Conservation (phyloP, 2,329 filamentous ascomycete genomes). For the Diaporthe vaccinii region DNA sequence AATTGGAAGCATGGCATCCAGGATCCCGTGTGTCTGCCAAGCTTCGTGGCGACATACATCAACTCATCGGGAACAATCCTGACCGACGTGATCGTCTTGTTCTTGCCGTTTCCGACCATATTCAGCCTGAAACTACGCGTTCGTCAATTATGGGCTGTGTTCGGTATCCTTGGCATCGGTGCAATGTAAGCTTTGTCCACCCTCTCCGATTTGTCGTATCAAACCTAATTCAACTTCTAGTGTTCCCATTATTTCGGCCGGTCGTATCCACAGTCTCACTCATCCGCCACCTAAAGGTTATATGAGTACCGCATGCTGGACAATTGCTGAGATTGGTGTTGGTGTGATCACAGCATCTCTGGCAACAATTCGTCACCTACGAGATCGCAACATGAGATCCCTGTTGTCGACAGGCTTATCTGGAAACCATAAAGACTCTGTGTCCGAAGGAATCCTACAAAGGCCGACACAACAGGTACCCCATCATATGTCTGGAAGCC, state of each 20-base stretch:
- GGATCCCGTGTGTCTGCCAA: neutral
- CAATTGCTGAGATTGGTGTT: slow-evolving; percentile 16
- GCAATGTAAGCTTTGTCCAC: slow-evolving; percentile 9
- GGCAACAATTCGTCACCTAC: slow-evolving; percentile 9
- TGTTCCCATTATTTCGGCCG: slow-evolving; percentile 6
- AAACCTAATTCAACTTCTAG: neutral
- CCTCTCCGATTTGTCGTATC: neutral
- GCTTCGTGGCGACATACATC: slow-evolving; percentile 12
- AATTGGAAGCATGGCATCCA: slow-evolving; percentile 11
- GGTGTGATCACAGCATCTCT: slow-evolving; percentile 7
- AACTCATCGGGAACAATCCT: slow-evolving; percentile 10
- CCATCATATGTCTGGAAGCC: neutral
- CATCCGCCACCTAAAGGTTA: slow-evolving; percentile 7
- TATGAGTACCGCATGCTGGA: slow-evolving; percentile 14
- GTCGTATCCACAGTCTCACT: slow-evolving; percentile 6
- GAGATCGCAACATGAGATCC: slow-evolving; percentile 9
- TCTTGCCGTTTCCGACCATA: slow-evolving; percentile 9
- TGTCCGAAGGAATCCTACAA: neutral
- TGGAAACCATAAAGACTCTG: neutral
- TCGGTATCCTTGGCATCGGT: neutral
- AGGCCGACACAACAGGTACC: neutral
- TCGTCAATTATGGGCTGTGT: slow-evolving; percentile 9
- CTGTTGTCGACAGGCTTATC: neutral
- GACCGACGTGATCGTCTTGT: slow-evolving; percentile 19
- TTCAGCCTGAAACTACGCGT: neutral